phyloP scores from a whole-genome alignment of 2,329 filamentous ascomycete genomes.

The Pseudogymnoascus sp. region DNA sequence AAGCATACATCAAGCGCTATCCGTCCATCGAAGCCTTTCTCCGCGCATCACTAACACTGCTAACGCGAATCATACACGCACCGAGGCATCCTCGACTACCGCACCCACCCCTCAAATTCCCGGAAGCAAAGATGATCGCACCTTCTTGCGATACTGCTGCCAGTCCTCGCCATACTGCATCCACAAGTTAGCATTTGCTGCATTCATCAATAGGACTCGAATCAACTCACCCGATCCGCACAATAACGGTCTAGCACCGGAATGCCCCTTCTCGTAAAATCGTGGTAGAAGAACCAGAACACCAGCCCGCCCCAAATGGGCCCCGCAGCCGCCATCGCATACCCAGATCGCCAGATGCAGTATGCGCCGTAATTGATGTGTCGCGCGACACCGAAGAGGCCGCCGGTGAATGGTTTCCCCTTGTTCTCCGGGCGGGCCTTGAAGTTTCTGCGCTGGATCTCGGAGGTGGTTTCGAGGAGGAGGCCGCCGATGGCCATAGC shows the following conservation, averaged over 20 bases:
- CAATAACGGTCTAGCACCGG: constrained; percentile 45
- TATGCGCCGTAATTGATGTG: constrained; percentile 51
- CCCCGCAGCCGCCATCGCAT: constrained; percentile 41
- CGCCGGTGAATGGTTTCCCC: constrained; percentile 43
- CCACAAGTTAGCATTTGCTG: not conserved
- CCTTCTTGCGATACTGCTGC: constrained; percentile 30
- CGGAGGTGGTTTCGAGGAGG: constrained; percentile 45
- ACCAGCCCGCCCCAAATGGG: constrained; percentile 37
- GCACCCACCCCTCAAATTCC: constrained; percentile 19
- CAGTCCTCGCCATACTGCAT: constrained; percentile 34
- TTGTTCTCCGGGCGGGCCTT: constrained; percentile 44
- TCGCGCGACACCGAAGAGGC: constrained; percentile 41
- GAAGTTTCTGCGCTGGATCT: constrained; percentile 48
- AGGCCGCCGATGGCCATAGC: constrained; percentile 46
- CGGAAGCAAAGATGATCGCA: constrained; percentile 34
- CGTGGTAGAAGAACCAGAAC: constrained; percentile 35
- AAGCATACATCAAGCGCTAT: not conserved
- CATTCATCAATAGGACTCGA: not conserved
- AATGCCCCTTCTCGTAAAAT: constrained; percentile 39
- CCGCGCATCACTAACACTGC: not conserved
- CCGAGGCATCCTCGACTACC: too few relatives aligned
- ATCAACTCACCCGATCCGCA: constrained; percentile 30
- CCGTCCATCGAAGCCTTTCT: not conserved
- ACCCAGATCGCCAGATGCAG: constrained; percentile 43
- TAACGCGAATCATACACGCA: not conserved